Conservation (phyloP, 2,329 filamentous ascomycete genomes). For the Ustulina deusta region DNA sequence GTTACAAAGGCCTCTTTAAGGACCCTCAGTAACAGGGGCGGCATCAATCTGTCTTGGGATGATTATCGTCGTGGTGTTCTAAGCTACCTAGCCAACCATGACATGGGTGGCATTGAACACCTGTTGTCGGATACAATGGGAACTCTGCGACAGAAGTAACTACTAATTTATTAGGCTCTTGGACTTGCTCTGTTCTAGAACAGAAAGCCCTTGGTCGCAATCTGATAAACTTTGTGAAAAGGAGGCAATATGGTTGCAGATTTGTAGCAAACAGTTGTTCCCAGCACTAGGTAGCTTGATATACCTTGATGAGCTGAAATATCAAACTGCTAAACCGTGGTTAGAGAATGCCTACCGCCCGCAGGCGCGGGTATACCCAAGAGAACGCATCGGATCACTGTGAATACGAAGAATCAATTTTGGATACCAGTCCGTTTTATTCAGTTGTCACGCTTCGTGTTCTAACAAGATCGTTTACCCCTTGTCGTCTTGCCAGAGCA, state of each 20-base stretch:
- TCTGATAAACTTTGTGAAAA: background rate
- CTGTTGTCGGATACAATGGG: conserved; percentile 87
- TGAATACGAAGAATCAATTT: background rate
- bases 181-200: background rate
- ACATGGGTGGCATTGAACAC: conserved; percentile 73
- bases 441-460: background rate
- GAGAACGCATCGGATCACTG: background rate
- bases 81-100: conserved; percentile 72
- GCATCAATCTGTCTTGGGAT: conserved; percentile 75
- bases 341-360: background rate
- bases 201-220: background rate
- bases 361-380: background rate
- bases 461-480: background rate
- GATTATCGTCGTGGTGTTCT: conserved; percentile 81
- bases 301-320: background rate
- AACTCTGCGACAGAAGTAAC: conserved; percentile 68
- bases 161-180: conserved; percentile 23
- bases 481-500: background rate
- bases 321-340: background rate
- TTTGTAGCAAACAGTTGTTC: background rate
- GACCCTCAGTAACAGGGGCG: conserved; percentile 72
- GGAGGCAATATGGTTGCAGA: background rate
- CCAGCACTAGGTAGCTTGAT: background rate
- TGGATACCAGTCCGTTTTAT: too few species aligned
- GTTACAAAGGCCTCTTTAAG: conserved; percentile 76